Base-by-base conservation (phyloP, 2,329 filamentous ascomycete genomes). In the Allantophomopsis cytisporea region DNA sequence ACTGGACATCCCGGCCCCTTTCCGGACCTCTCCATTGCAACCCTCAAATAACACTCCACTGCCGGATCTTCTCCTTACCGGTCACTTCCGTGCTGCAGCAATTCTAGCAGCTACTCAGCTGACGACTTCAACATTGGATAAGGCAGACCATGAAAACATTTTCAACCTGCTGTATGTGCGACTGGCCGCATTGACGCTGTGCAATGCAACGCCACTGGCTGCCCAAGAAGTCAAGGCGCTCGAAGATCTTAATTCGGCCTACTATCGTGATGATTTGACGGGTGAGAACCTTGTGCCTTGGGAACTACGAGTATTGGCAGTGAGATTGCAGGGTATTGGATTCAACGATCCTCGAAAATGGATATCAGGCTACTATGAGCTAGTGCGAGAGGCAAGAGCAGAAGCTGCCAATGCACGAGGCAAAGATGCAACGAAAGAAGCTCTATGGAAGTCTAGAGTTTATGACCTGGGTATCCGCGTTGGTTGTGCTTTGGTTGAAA, bases 311-410 rank as follows among this genome's bases (percentile, higher is more conserved):
- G 71, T 95, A 2, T 68, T 96, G 13, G 79, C 81, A 6, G 82
- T 95, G 7, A 73, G 88, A 2, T 68, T 96, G 15, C 85, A 94
- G 49, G 85, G 84, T 0, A 72, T 94, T 35, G 86, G 85, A 1
- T 93, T 91, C 46, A 80, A 80, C 4, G 91, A 98, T 59, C 75
- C 80, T 37, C 71, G 89, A 4, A 72, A 88, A 44, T 83, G 84
- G 3, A 80, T 98, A 41, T 89, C 91, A 69, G 83, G 83, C 35
- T 85, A 94, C 55, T 94, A 94, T 55, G 87, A 94, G 45, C 69
- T 96, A 2, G 87, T 80, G 0, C 63, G 83, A 7, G 86, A 94
- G 57, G 85, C 84, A 2, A 69, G 87, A 14, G 63, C 65, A 2
- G 69, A 71, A 41, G 64, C 84, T 5, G 60, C 63, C 14, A 65